Base-by-base conservation (phyloP, 2,329 filamentous ascomycete species). In the Leptographium wingfieldii region DNA sequence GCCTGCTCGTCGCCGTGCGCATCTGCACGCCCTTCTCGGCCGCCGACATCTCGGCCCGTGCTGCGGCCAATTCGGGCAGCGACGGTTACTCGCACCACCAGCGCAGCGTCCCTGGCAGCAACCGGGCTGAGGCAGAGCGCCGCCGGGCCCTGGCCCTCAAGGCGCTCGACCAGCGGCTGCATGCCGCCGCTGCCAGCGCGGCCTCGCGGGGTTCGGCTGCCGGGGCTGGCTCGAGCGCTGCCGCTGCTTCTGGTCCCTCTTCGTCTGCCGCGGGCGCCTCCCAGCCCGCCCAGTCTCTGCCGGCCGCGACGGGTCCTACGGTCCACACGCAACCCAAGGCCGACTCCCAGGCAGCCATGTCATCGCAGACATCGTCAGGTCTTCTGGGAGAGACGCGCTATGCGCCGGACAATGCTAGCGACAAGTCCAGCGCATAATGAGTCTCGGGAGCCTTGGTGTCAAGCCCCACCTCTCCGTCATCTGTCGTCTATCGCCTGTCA, bases 101-200 rank as follows among this genome's bases (percentile, higher is more conserved):
- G 31, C 85, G 82, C 49, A 80, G 79, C 27, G 80, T 78, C 5
- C 84, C 81, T 12, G 80, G 85, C 14, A 83, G 85, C 57, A 89
- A 92, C 56, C 84, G 92, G 61, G 92, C 94, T 56, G 94, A 97
- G 73, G 92, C 92, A 0, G 94, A 97, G 76, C 79, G 94, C 65
- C 83, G 94, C 70, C 82, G 94, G 65, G 92, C 92, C 0, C 75
- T 99, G 65, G 94, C 94, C 1, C 78, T 99, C 60, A 92, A 92
- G 70, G 92, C 92, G 3, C 76, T 99, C 59, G 94, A 99, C 72
- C 91, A 97, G 74, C 81, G 94, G 64, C 77, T 99, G 58, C 88
- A 94, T 71, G 88, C 90, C n/a, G 90, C 91, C 3, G 86, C 88
- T 19, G 78, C 77, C 40, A 80, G 73, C 61, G 74, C 79, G 55